Evolutionary conservation across 768 basidiomycete genomes (phyloP), one percentile per base, ranked within the genome.

Genomic region (Boletus coccyginus): DNA sequence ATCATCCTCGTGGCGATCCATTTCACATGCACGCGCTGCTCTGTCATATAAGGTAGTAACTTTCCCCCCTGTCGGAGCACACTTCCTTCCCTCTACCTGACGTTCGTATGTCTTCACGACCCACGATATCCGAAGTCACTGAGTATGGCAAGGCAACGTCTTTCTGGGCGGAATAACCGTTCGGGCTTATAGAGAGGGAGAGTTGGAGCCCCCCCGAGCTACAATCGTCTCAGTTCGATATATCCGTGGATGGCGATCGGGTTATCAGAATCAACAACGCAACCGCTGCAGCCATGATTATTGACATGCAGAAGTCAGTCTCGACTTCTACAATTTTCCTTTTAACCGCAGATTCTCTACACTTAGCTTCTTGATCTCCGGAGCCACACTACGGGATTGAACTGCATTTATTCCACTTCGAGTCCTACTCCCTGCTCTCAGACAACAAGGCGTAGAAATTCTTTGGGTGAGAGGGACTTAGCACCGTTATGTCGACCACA

Each of bases 241-340:
- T 88, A 36, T 68, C 74, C 5, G 84, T 83, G 5, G 75, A 83
- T 55, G 78, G 80, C 17, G 75, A 77, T 21, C 75, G 84, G 24
- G 73, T 70, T 19, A 69, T 87, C 46, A 74, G 85, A 48, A 70
- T 86, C 29, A 74, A 81, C 61, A 77, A 74, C 35, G 70, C 76
- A 32, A 69, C 74, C 46, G 80, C 77, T 17, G 86, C 85, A 11
- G 68, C 82, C 52, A 80, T 87, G n/a, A 75, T 88, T 19, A 78
- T 87, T 49, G 87, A 87, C 63, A 88, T 88, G 87, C 87, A 88
- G 66, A 88, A 87, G 86, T 86, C 63, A 56, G 76, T 59, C n/a
- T 38, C 35, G n/a, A 27, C 45, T 46, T 32, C 8, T n/a, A 19
- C 21, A 33, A 10, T 43, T 16, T 29, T 21, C 31, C 8, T 31